Evolutionary conservation across 2,329 filamentous ascomycete species (phyloP).

Genomic region (Ophiostoma triangulosporum): DNA sequence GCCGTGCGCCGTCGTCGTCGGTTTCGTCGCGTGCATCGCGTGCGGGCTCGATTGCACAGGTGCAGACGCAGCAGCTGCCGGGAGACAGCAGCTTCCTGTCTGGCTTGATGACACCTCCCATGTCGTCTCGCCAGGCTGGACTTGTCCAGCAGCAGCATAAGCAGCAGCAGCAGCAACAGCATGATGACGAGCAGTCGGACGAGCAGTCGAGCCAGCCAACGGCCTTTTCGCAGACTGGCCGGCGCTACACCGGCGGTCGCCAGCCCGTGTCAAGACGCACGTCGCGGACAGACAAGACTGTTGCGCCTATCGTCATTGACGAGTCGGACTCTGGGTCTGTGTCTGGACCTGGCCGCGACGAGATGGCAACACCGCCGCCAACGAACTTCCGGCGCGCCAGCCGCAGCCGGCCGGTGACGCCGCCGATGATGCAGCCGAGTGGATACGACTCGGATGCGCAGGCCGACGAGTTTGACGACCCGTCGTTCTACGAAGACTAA

Average conservation of each 20-base stretch:
- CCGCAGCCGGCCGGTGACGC: slow-evolving; percentile 35
- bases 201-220: slow-evolving; percentile 33
- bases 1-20: slow-evolving; percentile 37
- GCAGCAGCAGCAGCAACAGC: slow-evolving; percentile 20
- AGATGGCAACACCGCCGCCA: slow-evolving; percentile 26
- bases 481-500: slow-evolving; percentile 41
- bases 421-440: slow-evolving; percentile 45
- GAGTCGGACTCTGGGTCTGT: neutral
- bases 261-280: slow-evolving; percentile 15
- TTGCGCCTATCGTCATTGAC: slow-evolving; percentile 11
- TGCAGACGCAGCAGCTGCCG: neutral
- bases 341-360: slow-evolving; percentile 9
- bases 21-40: slow-evolving; percentile 28
- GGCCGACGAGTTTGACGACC: slow-evolving; percentile 44
- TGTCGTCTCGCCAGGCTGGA: slow-evolving; percentile 35
- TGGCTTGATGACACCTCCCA: slow-evolving; percentile 81
- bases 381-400: slow-evolving; percentile 22
- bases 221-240: slow-evolving; percentile 46
- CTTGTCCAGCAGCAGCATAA: slow-evolving; percentile 49
- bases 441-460: slow-evolving; percentile 50
- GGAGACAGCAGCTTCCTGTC: slow-evolving; percentile 48
- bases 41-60: slow-evolving; percentile 34
- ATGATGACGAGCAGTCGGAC: slow-evolving; percentile 6
- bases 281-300: slow-evolving; percentile 24
- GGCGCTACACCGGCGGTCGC: slow-evolving; percentile 40